phyloP scores from a whole-genome alignment of 805 yeast species.

The Debaryomyces tyrocola region DNA sequence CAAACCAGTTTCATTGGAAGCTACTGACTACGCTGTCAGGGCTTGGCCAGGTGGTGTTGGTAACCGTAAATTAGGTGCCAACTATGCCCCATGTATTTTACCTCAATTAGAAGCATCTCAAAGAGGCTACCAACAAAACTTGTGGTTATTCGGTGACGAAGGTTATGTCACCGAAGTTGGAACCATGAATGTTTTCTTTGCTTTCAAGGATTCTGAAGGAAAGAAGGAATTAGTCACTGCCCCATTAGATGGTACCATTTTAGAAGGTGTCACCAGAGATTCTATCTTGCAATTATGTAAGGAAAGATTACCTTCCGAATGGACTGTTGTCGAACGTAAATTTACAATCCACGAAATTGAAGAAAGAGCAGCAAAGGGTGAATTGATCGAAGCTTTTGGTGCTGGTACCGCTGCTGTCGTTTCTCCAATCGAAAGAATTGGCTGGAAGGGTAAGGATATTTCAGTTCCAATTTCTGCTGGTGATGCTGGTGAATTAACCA shows the following conservation, averaged over 20 bases:
- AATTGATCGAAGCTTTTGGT: slow-evolving; percentile 92
- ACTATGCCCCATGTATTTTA: slow-evolving; percentile 92
- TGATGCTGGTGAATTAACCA: slow-evolving; percentile 80
- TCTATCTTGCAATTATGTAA: slow-evolving; percentile 78
- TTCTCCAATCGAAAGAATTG: slow-evolving; percentile 86
- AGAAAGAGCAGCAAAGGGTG: slow-evolving; percentile 75
- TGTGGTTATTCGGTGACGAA: slow-evolving; percentile 95
- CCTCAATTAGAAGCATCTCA: slow-evolving; percentile 90
- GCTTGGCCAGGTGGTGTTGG: slow-evolving; percentile 99
- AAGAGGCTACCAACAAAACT: slow-evolving; percentile 92
- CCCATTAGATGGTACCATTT: slow-evolving; percentile 94
- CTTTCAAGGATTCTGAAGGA: slow-evolving; percentile 76
- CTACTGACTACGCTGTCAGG: slow-evolving; percentile 93
- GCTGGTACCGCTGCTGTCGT: slow-evolving; percentile 98
- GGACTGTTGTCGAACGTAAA: slow-evolving; percentile 84
- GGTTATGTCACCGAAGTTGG: slow-evolving; percentile 91
- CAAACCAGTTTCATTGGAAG: slow-evolving; percentile 92
- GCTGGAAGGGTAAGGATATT: slow-evolving; percentile 73
- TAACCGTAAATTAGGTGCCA: slow-evolving; percentile 93
- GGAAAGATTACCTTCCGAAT: slow-evolving; percentile 73
- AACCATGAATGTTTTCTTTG: slow-evolving; percentile 94
- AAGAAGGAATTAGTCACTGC: slow-evolving; percentile 92
- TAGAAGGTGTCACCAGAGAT: slow-evolving; percentile 96
- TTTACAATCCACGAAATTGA: slow-evolving; percentile 78
- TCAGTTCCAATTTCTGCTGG: slow-evolving; percentile 79